These are phyloP conservation scores for Talaromyces rugulosus DNA, from an alignment of 2,329 filamentous ascomycete species.

Conservation along the genomic window DNA sequence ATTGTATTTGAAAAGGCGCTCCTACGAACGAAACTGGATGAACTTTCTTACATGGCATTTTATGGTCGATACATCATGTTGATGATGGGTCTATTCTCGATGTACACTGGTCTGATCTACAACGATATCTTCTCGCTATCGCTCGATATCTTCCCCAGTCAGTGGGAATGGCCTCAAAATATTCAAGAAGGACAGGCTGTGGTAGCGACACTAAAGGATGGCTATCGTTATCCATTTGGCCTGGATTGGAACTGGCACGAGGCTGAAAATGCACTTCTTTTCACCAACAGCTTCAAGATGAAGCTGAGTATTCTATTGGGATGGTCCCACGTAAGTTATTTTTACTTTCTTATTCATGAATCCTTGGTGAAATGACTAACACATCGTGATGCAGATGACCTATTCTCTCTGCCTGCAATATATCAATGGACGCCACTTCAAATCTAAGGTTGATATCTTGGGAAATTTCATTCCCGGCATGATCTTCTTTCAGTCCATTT, in stretches of 20 bases:
- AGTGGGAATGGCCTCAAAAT: conserved; percentile 76
- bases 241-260: conserved; percentile 96
- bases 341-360: not conserved
- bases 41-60: conserved; percentile 97
- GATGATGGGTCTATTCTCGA: conserved; percentile 95
- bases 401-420: conserved; percentile 92
- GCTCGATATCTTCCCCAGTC: conserved; percentile 80
- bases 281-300: conserved; percentile 99
- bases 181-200: conserved; percentile 65
- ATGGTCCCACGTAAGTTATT: conserved; percentile 67
- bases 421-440: conserved; percentile 92
- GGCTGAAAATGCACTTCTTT: conserved; percentile 89
- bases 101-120: conserved; percentile 96
- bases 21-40: conserved; percentile 81
- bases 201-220: conserved; percentile 62
- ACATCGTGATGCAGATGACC: conserved; percentile 63
- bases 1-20: conserved; percentile 94
- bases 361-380: not conserved
- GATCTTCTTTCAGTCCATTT: conserved; percentile 99
- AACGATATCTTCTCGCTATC: conserved; percentile 96
- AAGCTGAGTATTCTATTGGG: conserved; percentile 97
- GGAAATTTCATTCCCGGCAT: conserved; percentile 97
- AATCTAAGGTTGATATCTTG: conserved; percentile 90
- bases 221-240: conserved; percentile 91
- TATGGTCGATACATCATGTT: conserved; percentile 98